Conservation (phyloP, 1,284 basidiomycete species). For the Butyriboletus appendiculatus region DNA sequence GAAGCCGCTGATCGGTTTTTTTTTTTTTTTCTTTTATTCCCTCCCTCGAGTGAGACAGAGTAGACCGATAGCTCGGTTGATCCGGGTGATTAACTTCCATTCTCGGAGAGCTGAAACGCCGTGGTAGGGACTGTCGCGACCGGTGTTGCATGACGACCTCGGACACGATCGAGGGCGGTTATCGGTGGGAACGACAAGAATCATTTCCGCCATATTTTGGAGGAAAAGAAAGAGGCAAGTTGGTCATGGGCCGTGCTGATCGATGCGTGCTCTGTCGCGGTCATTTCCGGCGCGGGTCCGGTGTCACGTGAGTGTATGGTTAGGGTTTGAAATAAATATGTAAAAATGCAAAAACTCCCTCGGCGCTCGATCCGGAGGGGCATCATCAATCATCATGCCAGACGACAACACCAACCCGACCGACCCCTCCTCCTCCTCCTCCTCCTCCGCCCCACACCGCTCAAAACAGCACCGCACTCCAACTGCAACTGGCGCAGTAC, state of each 20-base stretch:
- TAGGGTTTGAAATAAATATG: conserved; percentile 33
- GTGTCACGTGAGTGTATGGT: conserved; percentile 25
- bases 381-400: conserved; percentile 41
- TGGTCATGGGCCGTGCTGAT: conserved; percentile 19
- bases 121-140: conserved; percentile 7
- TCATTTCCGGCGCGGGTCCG: conserved; percentile 1
- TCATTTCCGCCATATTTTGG: conserved; percentile 20
- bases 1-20: conserved; percentile 27
- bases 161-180: conserved; percentile 26
- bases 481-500: conserved; percentile 40
- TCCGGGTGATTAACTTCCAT: conserved; percentile 10
- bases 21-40: not conserved
- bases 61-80: too few species aligned
- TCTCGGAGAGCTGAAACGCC: conserved; percentile 16
- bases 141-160: conserved; percentile 26
- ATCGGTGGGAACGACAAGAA: conserved; percentile 14
- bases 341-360: conserved; percentile 10
- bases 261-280: not conserved
- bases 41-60: conserved; percentile 5
- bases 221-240: conserved; percentile 7
- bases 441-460: conserved; percentile 40
- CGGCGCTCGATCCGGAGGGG: conserved; percentile 32
- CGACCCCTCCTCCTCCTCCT: conserved; percentile 19
- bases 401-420: conserved; percentile 38
- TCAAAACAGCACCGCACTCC: conserved; percentile 39